phyloP scores from a whole-genome alignment of 148 eudicot genomes.

The Drosera capensis region DNA sequence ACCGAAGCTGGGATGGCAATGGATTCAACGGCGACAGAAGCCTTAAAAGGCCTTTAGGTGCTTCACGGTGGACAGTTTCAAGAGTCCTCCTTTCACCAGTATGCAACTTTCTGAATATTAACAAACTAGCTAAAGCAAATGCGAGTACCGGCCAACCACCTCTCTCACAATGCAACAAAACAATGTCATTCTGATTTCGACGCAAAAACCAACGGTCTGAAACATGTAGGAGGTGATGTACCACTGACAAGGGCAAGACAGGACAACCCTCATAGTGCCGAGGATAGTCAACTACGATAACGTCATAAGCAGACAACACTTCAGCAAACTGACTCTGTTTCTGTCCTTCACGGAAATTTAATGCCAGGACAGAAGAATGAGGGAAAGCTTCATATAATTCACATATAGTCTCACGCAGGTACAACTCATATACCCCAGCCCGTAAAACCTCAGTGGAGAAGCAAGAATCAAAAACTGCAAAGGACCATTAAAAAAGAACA shows the following conservation, averaged over 20 bases:
- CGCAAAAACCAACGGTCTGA: slow-evolving; percentile 85
- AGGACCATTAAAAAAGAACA: slow-evolving; percentile 3
- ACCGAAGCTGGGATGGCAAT: slow-evolving; percentile 91
- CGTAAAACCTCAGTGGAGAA: slow-evolving; percentile 93
- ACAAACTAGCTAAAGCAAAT: slow-evolving; percentile 70
- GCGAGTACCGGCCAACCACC: slow-evolving; percentile 98
- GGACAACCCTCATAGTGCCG: slow-evolving; percentile 99
- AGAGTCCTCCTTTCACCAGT: slow-evolving; percentile 78
- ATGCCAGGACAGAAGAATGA: slow-evolving; percentile 87
- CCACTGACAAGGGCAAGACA: slow-evolving; percentile 67
- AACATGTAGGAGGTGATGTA: slow-evolving; percentile 88
- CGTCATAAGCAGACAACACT: slow-evolving; percentile 79
- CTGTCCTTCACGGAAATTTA: slow-evolving; percentile 98
- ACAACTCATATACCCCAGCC: slow-evolving; percentile 77
- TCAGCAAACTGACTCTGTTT: slow-evolving; percentile 82
- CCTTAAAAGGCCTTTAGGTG: slow-evolving; percentile 81
- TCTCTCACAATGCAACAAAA: slow-evolving; percentile 95
- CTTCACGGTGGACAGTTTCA: slow-evolving; percentile 89
- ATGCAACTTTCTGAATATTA: slow-evolving; percentile 72
- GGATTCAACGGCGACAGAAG: slow-evolving; percentile 85
- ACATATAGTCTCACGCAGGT: slow-evolving; percentile 70
- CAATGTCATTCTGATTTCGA: slow-evolving; percentile 67
- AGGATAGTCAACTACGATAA: slow-evolving; percentile 89
- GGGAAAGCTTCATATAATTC: slow-evolving; percentile 82
- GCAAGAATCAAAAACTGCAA: slow-evolving; percentile 97